Conservation (phyloP, 1,284 basidiomycete species). For the Ganoderma lingzhi region DNA sequence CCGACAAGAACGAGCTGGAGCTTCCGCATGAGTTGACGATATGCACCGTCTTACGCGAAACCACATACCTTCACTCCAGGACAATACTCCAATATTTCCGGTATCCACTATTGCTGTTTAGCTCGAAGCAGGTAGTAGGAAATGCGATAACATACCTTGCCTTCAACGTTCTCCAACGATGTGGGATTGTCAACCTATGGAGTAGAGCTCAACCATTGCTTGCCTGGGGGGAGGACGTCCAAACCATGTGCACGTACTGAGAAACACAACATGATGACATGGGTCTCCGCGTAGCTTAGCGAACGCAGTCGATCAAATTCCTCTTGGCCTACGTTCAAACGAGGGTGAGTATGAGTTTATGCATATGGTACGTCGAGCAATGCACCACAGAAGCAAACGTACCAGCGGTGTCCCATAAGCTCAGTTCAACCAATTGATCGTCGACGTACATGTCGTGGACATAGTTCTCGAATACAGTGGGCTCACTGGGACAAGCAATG, state of each 20-base stretch:
- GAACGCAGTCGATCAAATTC: conserved; percentile 94
- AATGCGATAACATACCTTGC: conserved; percentile 65
- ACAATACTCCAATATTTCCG: conserved; percentile 89
- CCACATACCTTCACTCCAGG: conserved; percentile 86
- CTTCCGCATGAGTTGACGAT: background rate
- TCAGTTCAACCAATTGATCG: conserved; percentile 86
- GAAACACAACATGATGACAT: conserved; percentile 95
- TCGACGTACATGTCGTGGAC: conserved; percentile 88
- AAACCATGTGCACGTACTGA: conserved; percentile 62
- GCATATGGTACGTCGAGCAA: background rate
- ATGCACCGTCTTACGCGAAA: background rate
- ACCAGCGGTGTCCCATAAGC: conserved; percentile 98
- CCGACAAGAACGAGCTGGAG: conserved; percentile 86
- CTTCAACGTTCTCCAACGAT: conserved; percentile 92
- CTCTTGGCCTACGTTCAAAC: conserved; percentile 78
- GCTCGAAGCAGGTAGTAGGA: conserved; percentile 11
- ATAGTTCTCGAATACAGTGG: conserved; percentile 94
- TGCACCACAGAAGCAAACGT: conserved; percentile 37
- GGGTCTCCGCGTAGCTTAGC: conserved; percentile 93
- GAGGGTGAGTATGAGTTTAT: conserved; percentile 15
- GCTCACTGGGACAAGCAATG: conserved; percentile 65
- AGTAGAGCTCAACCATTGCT: conserved; percentile 53
- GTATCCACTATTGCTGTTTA: conserved; percentile 72
- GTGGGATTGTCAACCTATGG: conserved; percentile 90
- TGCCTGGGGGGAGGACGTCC: conserved; percentile 10